Base-by-base conservation (phyloP, 805 yeast genomes). In the Nakazawaea ishiwadae region DNA sequence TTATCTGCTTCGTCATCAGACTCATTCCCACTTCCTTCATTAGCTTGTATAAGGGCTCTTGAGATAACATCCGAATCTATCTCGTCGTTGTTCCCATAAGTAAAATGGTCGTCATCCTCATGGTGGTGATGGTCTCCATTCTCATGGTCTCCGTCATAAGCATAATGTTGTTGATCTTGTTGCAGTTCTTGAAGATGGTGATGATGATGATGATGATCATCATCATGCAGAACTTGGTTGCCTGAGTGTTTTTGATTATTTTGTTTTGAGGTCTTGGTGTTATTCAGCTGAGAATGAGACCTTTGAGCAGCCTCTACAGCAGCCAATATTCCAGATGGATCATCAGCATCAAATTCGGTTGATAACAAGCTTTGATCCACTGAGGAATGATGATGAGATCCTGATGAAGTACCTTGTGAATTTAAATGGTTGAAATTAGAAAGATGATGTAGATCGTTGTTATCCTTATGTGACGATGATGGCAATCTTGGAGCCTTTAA, bases 41-140 rank as follows among this genome's bases (percentile, higher is more conserved):
- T 76, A 0, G 83, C 81, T 46, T 77, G 82, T 37, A 79, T 77
- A 50, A 79, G 60, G 0, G 84, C 86, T 32, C 82, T 62, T 1
- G 86, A 85, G 49, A 79, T 80, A 4, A 77, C 81, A 42, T 73
- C 79, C 1, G 83, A 81, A 53, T 79, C 84, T 5, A 76, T 81
- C 0, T 79, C 68, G 11, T 61, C 65, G 29, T 62, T 60, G 19
- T 58, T 56, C 10, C 29, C 44, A 15, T 38, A 37, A 16, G 24
- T 19, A 31, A 15, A 45, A 3, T 19, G 32, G 10, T 35, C 32
- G 19, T 30, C 5, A 14, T 31, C 38, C 5, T 34, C 41, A 14
- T 42, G 37, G 20, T 29, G 24, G 41, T 20, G 49, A 46, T 16
- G 39, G 52, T 29, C 51, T 17, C 50, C 45, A 28, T 52, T 51